phyloP scores from a whole-genome alignment of 2,329 filamentous ascomycete genomes.

The Calycina herbarum region DNA sequence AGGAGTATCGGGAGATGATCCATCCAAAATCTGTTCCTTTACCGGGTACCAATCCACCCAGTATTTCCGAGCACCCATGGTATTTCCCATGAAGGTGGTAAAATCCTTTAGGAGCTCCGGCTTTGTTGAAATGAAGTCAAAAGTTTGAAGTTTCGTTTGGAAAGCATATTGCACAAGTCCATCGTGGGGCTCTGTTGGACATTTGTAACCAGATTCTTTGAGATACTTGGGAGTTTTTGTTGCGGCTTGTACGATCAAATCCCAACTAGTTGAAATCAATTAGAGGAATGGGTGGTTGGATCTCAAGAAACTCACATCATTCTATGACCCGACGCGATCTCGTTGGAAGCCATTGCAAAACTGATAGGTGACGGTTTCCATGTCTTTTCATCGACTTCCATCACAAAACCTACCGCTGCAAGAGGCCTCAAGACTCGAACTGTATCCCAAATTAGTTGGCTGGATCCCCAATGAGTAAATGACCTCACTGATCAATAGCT shows the following conservation, averaged over 20 bases:
- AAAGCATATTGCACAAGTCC: conserved; percentile 19
- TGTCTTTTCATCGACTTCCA: conserved; percentile 9
- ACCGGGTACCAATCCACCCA: conserved; percentile 19
- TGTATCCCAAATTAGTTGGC: conserved; percentile 1
- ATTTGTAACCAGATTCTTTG: conserved; percentile 13
- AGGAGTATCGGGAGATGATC: not conserved
- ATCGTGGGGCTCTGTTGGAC: conserved; percentile 9
- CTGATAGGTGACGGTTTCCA: conserved; percentile 13
- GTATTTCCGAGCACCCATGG: conserved; percentile 6
- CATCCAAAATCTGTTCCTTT: conserved; percentile 14
- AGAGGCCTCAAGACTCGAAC: conserved; percentile 15
- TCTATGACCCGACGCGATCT: conserved; percentile 8
- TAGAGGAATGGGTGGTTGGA: not conserved
- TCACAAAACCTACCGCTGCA: conserved; percentile 8
- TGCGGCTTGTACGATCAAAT: not conserved
- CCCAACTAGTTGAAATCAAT: not conserved
- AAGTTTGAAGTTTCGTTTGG: conserved; percentile 14
- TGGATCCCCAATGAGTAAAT: no score
- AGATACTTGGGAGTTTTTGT: conserved; percentile 15
- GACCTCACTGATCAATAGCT: conserved; percentile 16
- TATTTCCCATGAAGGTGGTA: conserved; percentile 17
- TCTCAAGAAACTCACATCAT: conserved; percentile 9
- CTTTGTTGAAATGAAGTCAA: conserved; percentile 9
- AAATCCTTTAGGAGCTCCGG: conserved; percentile 15
- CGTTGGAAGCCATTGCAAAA: conserved; percentile 7